Base-by-base conservation (phyloP, 768 basidiomycete species). In the Mycena metata region DNA sequence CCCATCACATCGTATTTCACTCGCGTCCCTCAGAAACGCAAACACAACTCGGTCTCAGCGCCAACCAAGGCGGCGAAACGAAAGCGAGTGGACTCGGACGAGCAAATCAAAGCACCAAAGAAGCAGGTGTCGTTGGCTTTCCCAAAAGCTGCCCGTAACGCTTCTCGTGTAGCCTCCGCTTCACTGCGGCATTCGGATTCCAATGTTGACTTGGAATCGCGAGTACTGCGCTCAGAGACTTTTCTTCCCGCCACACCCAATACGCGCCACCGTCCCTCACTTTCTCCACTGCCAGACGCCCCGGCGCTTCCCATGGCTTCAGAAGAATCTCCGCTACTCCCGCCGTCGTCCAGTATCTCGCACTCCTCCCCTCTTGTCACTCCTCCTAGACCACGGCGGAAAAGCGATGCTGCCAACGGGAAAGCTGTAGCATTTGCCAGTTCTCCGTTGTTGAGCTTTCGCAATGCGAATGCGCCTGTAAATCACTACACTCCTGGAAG, bases 1-100 rank as follows among this genome's bases (percentile, higher is more conserved):
- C 71, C 73, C 3, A 72, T 74, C 16, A 74, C 73, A 8, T 62
- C 69, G 1, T 74, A 72, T 60, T 74, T 74, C 30, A 17, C 67
- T 5, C 70, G 66, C 46, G 39, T 45, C 33, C 66, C 63, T 41
- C 55, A 69, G 23, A 67, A 60, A 21, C 61, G 47, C 49, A 64
- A 51, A 49, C 50, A 64, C 55, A 46, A 35, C n/a, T 5, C 63
- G 13, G 45, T 17, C 49, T 46, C 63, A 26, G 47, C 47, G 3
- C 61, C 64, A 36, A 21, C 42, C 30, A 39, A 39, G 39, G 39
- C 39, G 39, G 5, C 39, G 39, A 70, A 72, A 57, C 45, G 64
- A 33, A 65, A 61, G 45, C 72, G 69, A 0, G 49, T 45, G 24
- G 59, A 62, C 33, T 36, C 26, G 46, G 54, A 69, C 9, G 42